Percentiles rank a stretch among this genome's conserved stretches.
These are phyloP conservation scores for Sphagnum magellanicum DNA, from an alignment of 228 moss, liverwort and hornwort species.

Conservation along the genomic window DNA sequence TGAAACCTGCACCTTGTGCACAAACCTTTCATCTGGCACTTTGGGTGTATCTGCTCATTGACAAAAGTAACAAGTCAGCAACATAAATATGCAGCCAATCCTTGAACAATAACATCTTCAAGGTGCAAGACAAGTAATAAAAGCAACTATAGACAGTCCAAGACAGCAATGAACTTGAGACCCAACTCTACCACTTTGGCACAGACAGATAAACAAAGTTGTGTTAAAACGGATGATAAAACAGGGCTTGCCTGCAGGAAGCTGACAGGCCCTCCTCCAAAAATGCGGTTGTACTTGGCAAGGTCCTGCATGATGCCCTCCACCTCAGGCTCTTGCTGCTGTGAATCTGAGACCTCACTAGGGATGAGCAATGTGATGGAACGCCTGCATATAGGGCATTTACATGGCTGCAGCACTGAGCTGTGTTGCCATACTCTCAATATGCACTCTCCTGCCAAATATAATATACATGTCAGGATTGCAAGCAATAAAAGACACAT, in stretches of 20 bases:
- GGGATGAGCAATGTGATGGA: conserved; percentile 90
- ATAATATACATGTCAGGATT: neutral
- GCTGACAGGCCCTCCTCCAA: conserved; percentile 94
- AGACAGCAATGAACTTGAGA: too few relatives aligned
- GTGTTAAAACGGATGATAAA: neutral
- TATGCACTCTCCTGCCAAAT: conserved; percentile 80
- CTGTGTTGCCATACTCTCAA: conserved; percentile 98
- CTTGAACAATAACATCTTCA: too few relatives aligned
- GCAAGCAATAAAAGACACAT: neutral
- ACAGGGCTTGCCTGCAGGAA: conserved; percentile 57
- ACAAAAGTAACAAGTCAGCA: too few relatives aligned
- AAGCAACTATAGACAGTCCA: too few relatives aligned
- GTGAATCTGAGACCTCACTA: conserved; percentile 41
- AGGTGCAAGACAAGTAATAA: too few relatives aligned
- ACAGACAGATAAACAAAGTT: too few relatives aligned
- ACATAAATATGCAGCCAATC: too few relatives aligned
- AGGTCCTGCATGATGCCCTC: conserved; percentile 75
- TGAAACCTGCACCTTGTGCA: too few relatives aligned
- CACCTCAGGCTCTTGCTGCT: conserved; percentile 50
- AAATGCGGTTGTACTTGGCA: conserved; percentile 95
- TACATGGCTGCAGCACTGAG: conserved; percentile 94
- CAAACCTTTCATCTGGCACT: too few relatives aligned
- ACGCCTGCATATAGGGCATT: conserved; percentile 94
- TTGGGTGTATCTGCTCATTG: too few relatives aligned
- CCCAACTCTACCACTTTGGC: too few relatives aligned